Evolutionary conservation across 2,329 filamentous ascomycete genomes (phyloP).

Genomic region (Calonectria naviculata): DNA sequence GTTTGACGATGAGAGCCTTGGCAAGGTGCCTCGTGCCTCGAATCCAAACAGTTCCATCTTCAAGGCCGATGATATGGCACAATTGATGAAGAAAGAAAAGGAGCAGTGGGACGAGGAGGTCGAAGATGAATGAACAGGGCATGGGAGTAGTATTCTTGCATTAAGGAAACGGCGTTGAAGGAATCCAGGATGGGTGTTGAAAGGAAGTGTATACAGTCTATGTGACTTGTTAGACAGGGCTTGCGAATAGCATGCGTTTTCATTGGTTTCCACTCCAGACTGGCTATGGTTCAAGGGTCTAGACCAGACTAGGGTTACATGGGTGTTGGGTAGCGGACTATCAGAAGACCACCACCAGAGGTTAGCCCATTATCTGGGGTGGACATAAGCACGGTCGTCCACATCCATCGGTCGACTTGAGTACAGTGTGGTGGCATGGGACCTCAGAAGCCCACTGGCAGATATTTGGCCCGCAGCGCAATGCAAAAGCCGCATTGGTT

Average conservation of each 20-base stretch:
- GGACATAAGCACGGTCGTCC: neutral
- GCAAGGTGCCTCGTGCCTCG: conserved; percentile 73
- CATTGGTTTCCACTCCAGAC: neutral
- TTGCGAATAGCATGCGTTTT: conserved; percentile 24
- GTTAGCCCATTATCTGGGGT: neutral
- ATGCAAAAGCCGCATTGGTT: neutral
- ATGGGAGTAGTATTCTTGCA: neutral
- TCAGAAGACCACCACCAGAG: neutral
- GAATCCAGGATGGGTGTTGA: conserved; percentile 23
- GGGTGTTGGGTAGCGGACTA: neutral
- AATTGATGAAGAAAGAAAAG: conserved; percentile 79
- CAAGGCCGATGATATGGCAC: conserved; percentile 76
- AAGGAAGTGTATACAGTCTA: conserved; percentile 4
- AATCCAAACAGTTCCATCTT: conserved; percentile 80
- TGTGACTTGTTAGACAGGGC: neutral
- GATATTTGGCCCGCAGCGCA: too few species aligned
- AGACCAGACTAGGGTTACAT: neutral
- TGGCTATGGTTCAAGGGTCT: neutral
- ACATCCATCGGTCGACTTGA: neutral
- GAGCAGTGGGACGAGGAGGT: conserved; percentile 86
- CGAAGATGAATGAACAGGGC: conserved; percentile 66
- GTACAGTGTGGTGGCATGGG: neutral
- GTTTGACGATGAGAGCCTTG: conserved; percentile 84
- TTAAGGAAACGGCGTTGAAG: conserved; percentile 29
- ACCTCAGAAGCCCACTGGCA: neutral